phyloP scores from a whole-genome alignment of 768 basidiomycete genomes.

The Pulveroboletus sp. region DNA sequence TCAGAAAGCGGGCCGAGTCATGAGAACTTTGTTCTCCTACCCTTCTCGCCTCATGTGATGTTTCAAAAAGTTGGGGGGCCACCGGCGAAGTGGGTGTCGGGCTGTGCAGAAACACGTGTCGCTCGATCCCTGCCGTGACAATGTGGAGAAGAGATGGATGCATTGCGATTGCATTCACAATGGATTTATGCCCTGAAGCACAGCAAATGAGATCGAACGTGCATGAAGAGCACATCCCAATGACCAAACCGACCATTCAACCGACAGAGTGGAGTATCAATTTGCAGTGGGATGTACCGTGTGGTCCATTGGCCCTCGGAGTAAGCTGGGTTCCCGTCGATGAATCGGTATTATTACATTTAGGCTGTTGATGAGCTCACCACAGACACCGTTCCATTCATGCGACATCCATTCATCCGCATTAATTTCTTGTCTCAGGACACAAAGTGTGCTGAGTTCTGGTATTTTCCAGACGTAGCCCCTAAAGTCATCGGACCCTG shows the following conservation, averaged over 20 bases:
- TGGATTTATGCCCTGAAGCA: constrained; percentile 61
- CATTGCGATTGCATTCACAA: constrained; percentile 69
- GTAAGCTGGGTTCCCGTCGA: constrained; percentile 38
- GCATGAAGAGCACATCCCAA: background rate
- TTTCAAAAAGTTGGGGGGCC: constrained; percentile 39
- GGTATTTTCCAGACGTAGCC: constrained; percentile 80
- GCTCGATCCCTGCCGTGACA: constrained; percentile 72
- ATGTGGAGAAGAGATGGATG: constrained; percentile 69
- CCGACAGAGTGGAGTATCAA: constrained; percentile 59
- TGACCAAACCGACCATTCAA: constrained; percentile 46
- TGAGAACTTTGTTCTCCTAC: constrained; percentile 35
- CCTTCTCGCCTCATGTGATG: constrained; percentile 46
- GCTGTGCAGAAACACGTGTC: constrained; percentile 63
- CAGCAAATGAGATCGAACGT: constrained; percentile 3
- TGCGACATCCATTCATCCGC: constrained; percentile 42
- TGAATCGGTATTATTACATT: constrained; percentile 7
- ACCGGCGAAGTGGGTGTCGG: constrained; percentile 57
- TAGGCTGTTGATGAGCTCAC: constrained; percentile 22
- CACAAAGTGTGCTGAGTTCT: constrained; percentile 38
- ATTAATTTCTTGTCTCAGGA: constrained; percentile 44
- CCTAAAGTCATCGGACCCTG: constrained; percentile 83
- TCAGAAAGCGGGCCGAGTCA: constrained; percentile 36
- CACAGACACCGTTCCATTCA: constrained; percentile 29
- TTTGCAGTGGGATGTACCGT: constrained; percentile 57
- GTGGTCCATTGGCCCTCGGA: constrained; percentile 35